A percentile compares a stretch with the other conserved stretches of the same genome.
phyloP scores from a whole-genome alignment of 495 filamentous ascomycete genomes.

The Sporormia fimetaria region DNA sequence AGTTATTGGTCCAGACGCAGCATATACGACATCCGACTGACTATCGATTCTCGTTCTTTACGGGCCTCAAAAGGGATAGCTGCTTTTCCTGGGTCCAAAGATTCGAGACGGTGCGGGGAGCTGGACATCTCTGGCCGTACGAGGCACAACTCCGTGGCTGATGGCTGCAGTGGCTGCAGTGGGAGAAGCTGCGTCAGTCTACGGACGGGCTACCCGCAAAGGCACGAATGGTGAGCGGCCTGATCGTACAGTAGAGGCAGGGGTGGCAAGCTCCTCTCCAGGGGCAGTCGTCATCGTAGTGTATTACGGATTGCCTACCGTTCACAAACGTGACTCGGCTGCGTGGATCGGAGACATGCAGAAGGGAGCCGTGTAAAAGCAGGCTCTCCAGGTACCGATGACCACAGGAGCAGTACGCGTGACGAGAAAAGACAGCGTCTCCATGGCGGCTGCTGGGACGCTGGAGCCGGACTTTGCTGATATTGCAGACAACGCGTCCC shows the following conservation, averaged over 20 bases:
- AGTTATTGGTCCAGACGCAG: constrained; percentile 12
- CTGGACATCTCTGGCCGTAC: constrained; percentile 4
- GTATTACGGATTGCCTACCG: no score
- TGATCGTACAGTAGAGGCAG: no score
- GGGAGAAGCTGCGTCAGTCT: no score
- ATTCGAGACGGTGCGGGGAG: constrained; percentile 8
- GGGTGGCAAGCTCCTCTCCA: no score
- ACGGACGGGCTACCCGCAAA: no score
- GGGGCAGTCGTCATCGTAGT: no score
- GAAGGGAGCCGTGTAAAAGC: constrained; percentile 3
- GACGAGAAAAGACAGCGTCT: constrained; percentile 2
- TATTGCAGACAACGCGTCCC: constrained; percentile 22
- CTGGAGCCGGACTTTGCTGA: not conserved
- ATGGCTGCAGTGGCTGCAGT: constrained; percentile 1
- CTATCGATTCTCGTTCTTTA: constrained; percentile 19
- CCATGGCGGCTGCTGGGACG: constrained; percentile 9
- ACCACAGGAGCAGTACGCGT: not conserved
- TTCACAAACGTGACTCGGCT: constrained; percentile 11
- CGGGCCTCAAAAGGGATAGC: no score
- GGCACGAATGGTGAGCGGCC: no score
- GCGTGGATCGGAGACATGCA: constrained; percentile 5
- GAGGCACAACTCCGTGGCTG: constrained; percentile 9
- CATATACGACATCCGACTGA: constrained; percentile 16
- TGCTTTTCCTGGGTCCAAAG: not conserved
- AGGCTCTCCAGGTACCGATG: constrained; percentile 4